Evolutionary conservation across 1,284 basidiomycete genomes (phyloP).

Genomic region (Cystobasidium sp.): DNA sequence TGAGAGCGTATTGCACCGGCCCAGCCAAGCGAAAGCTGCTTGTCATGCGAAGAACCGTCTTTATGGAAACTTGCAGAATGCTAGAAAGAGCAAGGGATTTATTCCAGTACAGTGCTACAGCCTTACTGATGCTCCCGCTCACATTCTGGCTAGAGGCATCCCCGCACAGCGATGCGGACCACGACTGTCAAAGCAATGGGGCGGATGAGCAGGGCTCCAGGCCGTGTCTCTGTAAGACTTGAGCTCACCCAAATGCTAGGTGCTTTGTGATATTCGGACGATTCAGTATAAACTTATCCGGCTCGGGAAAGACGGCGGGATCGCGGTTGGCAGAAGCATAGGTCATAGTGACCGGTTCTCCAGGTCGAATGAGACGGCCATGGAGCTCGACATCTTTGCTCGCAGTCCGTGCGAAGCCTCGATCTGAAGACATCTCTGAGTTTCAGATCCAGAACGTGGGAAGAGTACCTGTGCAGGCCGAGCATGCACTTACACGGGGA

Average conservation of each 20-base stretch:
- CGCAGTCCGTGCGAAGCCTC: conserved; percentile 36
- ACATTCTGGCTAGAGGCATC: conserved; percentile 35
- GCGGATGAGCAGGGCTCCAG: not conserved
- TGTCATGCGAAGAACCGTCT: conserved; percentile 12
- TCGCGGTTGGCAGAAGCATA: conserved; percentile 44
- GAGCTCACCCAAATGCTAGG: conserved; percentile 40
- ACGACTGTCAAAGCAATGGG: not conserved
- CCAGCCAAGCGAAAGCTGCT: conserved; percentile 1
- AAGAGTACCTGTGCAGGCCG: not conserved
- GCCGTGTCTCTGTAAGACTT: not conserved
- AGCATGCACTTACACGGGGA: conserved; percentile 24
- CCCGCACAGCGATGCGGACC: conserved; percentile 43
- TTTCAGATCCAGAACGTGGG: not conserved
- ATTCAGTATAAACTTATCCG: conserved; percentile 38
- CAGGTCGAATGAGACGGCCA: conserved; percentile 29
- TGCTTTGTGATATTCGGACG: conserved; percentile 41
- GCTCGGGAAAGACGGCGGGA: conserved; percentile 33
- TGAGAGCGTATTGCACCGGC: conserved; percentile 1
- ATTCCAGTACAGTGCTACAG: not conserved
- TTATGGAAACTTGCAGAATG: conserved; percentile 12
- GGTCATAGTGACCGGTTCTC: conserved; percentile 44
- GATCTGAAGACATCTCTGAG: conserved; percentile 6
- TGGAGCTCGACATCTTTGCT: conserved; percentile 23
- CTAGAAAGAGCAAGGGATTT: not conserved
- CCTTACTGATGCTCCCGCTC: not conserved